Conservation (phyloP, 2,329 filamentous ascomycete species). For the Xylaria sp. region DNA sequence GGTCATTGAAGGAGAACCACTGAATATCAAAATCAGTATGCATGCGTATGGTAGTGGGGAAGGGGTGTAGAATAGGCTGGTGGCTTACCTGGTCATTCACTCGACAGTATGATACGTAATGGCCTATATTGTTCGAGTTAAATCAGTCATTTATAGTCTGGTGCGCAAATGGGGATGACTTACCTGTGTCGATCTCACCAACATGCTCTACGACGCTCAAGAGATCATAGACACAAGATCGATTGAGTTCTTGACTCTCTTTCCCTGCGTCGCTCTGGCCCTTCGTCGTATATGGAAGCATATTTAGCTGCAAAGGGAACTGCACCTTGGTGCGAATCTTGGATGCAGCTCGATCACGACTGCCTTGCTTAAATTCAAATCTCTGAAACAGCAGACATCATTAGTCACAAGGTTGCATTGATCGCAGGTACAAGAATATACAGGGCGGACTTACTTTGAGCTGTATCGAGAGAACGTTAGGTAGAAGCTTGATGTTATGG, state of each 20-base stretch:
- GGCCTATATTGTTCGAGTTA: conserved; percentile 55
- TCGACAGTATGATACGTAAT: conserved; percentile 88
- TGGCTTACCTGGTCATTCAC: conserved; percentile 71
- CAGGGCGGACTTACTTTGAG: conserved; percentile 69
- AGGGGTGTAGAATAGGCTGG: neutral
- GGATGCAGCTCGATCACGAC: conserved; percentile 71
- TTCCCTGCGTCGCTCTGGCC: conserved; percentile 57
- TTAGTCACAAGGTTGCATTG: neutral
- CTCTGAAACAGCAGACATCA: conserved; percentile 46
- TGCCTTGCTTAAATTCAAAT: conserved; percentile 75
- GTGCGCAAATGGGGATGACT: conserved; percentile 11
- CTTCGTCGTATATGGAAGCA: conserved; percentile 85
- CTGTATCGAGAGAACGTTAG: conserved; percentile 89
- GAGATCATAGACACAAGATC: conserved; percentile 82
- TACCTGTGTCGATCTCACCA: conserved; percentile 84
- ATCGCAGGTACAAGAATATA: neutral
- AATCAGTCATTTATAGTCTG: neutral
- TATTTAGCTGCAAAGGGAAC: conserved; percentile 86
- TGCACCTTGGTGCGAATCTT: conserved; percentile 88
- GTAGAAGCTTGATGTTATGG: conserved; percentile 81
- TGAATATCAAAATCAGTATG: conserved; percentile 43
- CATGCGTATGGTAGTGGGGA: neutral
- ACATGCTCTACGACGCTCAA: conserved; percentile 91
- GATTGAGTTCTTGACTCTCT: conserved; percentile 60
- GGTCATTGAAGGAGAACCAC: conserved; percentile 97